Evolutionary conservation across 1,284 basidiomycete species (phyloP).

Genomic region (Irpex sp.): DNA sequence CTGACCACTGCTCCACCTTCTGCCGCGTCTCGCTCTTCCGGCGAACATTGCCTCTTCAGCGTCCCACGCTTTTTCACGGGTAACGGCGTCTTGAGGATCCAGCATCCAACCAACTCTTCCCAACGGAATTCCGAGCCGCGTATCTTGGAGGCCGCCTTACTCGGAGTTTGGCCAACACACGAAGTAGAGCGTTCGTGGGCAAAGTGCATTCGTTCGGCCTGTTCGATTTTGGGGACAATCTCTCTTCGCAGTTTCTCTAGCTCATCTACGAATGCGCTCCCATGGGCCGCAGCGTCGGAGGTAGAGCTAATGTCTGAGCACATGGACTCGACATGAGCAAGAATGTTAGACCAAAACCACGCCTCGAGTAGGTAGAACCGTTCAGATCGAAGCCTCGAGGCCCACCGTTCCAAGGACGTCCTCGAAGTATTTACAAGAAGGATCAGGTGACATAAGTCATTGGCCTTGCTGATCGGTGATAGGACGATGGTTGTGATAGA

Average conservation of each 20-base stretch:
- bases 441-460: not conserved
- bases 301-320: conserved; percentile 15
- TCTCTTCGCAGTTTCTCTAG: conserved; percentile 32
- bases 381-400: conserved; percentile 31
- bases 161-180: conserved; percentile 2
- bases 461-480: not conserved
- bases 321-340: conserved; percentile 42
- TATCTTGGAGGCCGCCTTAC: not conserved
- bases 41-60: conserved; percentile 4
- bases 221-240: conserved; percentile 45
- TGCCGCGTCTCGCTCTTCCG: not conserved
- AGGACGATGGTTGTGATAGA: conserved; percentile 18
- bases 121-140: conserved; percentile 36
- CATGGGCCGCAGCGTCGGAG: conserved; percentile 9
- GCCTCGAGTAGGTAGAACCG: conserved; percentile 41
- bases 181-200: conserved; percentile 6
- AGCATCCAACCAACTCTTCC: conserved; percentile 41
- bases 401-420: conserved; percentile 26
- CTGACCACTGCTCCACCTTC: not conserved
- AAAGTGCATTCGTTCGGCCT: conserved; percentile 46
- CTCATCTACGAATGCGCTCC: conserved; percentile 17
- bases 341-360: conserved; percentile 49
- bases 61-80: not conserved
- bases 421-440: not conserved
- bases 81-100: conserved; percentile 34